A percentile compares a stretch with the other conserved stretches of the same genome.
Conservation (phyloP, 78 protist species). For the Creolimax fragrantissima region DNA sequence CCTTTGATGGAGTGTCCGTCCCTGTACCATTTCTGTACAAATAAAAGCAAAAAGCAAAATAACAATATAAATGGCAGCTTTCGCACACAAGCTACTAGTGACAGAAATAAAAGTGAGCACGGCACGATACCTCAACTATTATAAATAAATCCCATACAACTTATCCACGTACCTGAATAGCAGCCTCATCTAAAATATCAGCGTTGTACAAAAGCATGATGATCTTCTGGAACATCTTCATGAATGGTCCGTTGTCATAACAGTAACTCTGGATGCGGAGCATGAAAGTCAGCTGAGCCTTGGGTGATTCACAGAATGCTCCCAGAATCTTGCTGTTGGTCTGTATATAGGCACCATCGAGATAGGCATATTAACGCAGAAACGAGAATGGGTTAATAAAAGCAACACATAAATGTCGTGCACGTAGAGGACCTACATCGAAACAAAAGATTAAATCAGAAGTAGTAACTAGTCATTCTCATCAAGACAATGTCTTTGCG, state of each 20-base stretch:
- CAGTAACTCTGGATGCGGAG: constrained; percentile 15
- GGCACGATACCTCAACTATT: neutral
- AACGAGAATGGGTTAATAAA: neutral
- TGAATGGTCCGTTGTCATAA: constrained; percentile 20
- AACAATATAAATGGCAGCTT: neutral
- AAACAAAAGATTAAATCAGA: too few relatives aligned
- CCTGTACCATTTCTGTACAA: constrained; percentile 11
- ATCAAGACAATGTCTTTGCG: too few relatives aligned
- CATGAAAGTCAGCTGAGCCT: constrained; percentile 6
- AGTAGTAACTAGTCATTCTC: too few relatives aligned
- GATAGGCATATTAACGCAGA: too few relatives aligned
- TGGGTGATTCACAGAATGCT: neutral
- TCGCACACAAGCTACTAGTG: neutral
- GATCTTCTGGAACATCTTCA: constrained; percentile 10
- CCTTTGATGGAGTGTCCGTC: constrained; percentile 20
- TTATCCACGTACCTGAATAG: neutral
- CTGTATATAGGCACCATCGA: neutral
- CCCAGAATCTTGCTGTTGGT: constrained; percentile 3
- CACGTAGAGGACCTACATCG: too few relatives aligned
- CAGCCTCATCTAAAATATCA: constrained; percentile 5
- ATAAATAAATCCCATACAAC: neutral
- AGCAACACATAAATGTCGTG: too few relatives aligned
- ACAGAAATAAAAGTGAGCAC: neutral
- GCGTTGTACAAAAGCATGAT: constrained; percentile 11
- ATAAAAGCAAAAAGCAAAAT: neutral